Percentiles rank a stretch among this genome's conserved stretches.
Conservation (phyloP, 2,329 filamentous ascomycete species). For the Stachybotrys echinatus region DNA sequence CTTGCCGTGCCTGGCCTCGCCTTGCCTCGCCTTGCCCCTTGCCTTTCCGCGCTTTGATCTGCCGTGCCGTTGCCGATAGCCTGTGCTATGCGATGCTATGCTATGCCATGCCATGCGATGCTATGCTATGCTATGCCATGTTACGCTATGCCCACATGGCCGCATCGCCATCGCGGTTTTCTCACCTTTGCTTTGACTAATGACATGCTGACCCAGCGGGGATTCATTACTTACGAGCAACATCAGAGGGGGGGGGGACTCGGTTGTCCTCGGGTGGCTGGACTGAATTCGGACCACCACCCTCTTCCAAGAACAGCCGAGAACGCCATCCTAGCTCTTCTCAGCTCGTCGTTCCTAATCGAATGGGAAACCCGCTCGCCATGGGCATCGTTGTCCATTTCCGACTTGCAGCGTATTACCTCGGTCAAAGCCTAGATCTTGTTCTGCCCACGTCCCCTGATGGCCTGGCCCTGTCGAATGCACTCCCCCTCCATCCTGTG, state of each 20-base stretch:
- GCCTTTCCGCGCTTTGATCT: background rate
- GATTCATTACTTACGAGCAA: too few species aligned
- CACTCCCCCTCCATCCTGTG: background rate
- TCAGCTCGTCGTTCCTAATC: background rate
- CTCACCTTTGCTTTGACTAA: too few species aligned
- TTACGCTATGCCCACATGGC: background rate
- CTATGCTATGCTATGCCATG: background rate
- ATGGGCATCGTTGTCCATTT: background rate
- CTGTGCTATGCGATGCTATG: background rate
- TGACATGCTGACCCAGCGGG: too few species aligned
- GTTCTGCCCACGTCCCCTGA: background rate
- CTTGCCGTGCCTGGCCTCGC: too few species aligned
- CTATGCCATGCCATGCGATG: background rate
- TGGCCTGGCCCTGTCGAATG: background rate
- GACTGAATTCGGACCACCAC: background rate
- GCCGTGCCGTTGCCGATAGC: background rate
- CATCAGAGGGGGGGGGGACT: too few species aligned
- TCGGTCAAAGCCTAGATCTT: background rate
- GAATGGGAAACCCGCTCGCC: background rate
- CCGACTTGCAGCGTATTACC: background rate
- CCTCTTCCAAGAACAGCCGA: background rate
- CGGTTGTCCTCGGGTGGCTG: background rate
- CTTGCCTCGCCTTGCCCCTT: background rate
- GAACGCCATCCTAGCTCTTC: background rate
- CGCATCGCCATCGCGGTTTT: background rate